Conservation (phyloP, 805 yeast species). For the Maudiozyma pseudohumilis region DNA sequence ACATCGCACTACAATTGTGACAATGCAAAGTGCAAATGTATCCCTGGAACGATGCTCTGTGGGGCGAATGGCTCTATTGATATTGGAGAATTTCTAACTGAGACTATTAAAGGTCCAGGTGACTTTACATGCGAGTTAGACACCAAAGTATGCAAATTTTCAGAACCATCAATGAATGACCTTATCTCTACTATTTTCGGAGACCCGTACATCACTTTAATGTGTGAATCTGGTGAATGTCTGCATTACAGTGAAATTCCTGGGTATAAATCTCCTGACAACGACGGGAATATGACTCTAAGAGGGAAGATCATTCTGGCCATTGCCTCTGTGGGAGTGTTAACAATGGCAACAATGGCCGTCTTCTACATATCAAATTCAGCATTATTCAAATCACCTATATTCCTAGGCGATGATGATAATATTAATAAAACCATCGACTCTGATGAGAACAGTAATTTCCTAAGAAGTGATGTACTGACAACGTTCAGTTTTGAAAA, state of each 20-base stretch:
- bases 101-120: constrained; percentile 89
- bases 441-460: constrained; percentile 25
- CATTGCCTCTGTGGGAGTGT: constrained; percentile 31
- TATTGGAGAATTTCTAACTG: constrained; percentile 82
- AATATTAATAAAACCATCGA: not conserved
- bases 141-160: constrained; percentile 57
- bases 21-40: constrained; percentile 72
- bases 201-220: constrained; percentile 77
- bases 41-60: constrained; percentile 88
- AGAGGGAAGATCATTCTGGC: constrained; percentile 38
- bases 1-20: constrained; percentile 71
- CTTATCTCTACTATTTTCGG: constrained; percentile 86
- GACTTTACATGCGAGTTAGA: constrained; percentile 71
- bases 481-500: constrained; percentile 69
- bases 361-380: constrained; percentile 45
- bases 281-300: constrained; percentile 24
- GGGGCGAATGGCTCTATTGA: constrained; percentile 93
- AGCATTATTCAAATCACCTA: constrained; percentile 41
- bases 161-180: constrained; percentile 95
- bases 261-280: constrained; percentile 62
- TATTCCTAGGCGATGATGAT: constrained; percentile 16
- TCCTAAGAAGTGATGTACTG: constrained; percentile 45
- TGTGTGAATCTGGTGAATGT: constrained; percentile 85
- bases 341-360: constrained; percentile 23
- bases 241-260: constrained; percentile 87